A percentile compares a stretch with the other conserved stretches of the same genome.
These are phyloP conservation scores for Poronia punctata DNA, from an alignment of 495 filamentous ascomycete species.

Conservation along the genomic window DNA sequence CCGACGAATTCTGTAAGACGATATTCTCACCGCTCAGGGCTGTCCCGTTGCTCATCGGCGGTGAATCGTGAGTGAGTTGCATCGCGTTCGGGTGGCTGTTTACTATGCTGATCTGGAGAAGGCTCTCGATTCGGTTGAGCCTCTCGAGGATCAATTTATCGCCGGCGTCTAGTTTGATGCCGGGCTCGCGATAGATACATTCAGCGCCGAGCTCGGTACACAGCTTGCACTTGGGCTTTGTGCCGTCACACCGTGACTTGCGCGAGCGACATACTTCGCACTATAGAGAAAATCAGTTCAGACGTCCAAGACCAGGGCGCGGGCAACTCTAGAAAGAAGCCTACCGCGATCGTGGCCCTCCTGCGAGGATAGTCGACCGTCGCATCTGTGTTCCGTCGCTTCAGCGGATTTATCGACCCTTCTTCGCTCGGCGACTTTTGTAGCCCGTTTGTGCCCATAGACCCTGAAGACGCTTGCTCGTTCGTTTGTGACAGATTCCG, in stretches of 20 bases:
- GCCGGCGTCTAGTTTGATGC: constrained; percentile 80
- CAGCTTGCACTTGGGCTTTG: constrained; percentile 73
- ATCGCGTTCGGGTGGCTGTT: constrained; percentile 40
- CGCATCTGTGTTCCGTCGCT: constrained; percentile 60
- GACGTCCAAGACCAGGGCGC: not conserved
- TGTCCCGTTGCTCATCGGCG: constrained; percentile 64
- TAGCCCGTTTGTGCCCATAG: constrained; percentile 31
- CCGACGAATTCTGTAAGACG: constrained; percentile 35
- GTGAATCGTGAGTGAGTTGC: constrained; percentile 48
- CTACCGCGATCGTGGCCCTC: constrained; percentile 66
- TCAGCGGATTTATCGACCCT: constrained; percentile 44
- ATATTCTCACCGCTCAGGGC: constrained; percentile 59
- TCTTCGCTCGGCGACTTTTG: constrained; percentile 44
- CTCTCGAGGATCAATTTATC: constrained; percentile 79
- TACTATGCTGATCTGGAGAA: constrained; percentile 60
- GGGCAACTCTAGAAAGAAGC: constrained; percentile 20
- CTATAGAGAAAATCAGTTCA: constrained; percentile 31
- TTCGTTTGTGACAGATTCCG: constrained; percentile 48
- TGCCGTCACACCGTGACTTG: constrained; percentile 80
- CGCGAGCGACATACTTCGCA: constrained; percentile 80
- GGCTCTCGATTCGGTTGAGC: constrained; percentile 65
- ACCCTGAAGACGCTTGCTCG: constrained; percentile 32
- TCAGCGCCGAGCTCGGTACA: constrained; percentile 76
- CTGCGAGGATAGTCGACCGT: constrained; percentile 61
- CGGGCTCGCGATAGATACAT: constrained; percentile 77